Evolutionary conservation across 805 yeast species (phyloP).

Genomic region (Kockiozyma suomiensis): DNA sequence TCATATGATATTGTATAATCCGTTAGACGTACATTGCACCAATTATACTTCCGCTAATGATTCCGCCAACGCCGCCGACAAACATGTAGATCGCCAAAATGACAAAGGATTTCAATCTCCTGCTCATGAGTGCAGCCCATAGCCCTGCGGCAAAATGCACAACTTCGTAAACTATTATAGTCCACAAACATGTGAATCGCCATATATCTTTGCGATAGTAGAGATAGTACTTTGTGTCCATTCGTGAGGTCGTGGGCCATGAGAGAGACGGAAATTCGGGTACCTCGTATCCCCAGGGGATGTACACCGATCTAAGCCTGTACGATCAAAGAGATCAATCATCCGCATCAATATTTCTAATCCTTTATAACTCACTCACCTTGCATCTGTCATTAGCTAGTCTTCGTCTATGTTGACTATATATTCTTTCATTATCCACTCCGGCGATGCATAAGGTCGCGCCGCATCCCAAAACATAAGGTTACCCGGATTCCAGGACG

Average conservation of each 20-base stretch:
- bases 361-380: not conserved
- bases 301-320: conserved; percentile 34
- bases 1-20: conserved; percentile 10
- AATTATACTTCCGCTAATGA: conserved; percentile 71
- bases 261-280: conserved; percentile 81
- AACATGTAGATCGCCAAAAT: conserved; percentile 53
- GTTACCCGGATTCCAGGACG: not conserved
- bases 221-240: conserved; percentile 47
- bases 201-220: conserved; percentile 76
- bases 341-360: not conserved
- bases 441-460: no score
- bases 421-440: no score
- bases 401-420: no score
- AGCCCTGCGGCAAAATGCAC: conserved; percentile 68
- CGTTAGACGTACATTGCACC: conserved; percentile 57
- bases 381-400: conserved; percentile 16
- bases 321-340: no score
- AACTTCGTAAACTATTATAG: conserved; percentile 63
- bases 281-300: conserved; percentile 78
- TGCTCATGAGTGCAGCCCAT: conserved; percentile 57
- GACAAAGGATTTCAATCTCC: conserved; percentile 48
- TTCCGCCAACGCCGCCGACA: conserved; percentile 65
- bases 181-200: conserved; percentile 82
- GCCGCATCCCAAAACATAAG: not conserved
- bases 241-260: conserved; percentile 60